phyloP scores from a whole-genome alignment of 1,284 basidiomycete species.

The Coriolopsis trogii region DNA sequence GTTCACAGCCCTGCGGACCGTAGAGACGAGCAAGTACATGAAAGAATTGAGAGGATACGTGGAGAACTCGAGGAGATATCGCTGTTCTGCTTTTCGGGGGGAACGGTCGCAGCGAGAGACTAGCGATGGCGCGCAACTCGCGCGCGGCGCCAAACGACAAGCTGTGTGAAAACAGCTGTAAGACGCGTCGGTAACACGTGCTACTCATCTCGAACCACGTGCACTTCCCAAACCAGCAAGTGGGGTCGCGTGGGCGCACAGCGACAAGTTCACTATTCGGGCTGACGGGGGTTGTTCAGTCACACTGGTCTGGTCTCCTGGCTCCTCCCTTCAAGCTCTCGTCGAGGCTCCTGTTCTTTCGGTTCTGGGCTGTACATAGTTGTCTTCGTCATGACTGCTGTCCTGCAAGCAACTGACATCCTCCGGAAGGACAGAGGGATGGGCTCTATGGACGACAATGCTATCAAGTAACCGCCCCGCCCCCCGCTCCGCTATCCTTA shows the following conservation, averaged over 20 bases:
- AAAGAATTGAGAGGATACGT: no score
- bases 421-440: constrained; percentile 60
- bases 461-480: constrained; percentile 50
- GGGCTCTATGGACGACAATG: constrained; percentile 61
- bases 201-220: constrained; percentile 11
- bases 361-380: constrained; percentile 33
- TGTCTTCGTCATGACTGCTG: constrained; percentile 57
- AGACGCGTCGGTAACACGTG: constrained; percentile 17
- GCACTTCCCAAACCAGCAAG: constrained; percentile 16
- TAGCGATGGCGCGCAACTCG: no score
- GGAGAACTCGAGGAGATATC: no score
- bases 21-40: no score
- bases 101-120: no score
- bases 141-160: no score
- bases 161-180: no score
- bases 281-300: constrained; percentile 28
- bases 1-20: no score
- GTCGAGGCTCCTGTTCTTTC: constrained; percentile 25
- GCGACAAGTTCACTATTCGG: constrained; percentile 30
- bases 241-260: constrained; percentile 26
- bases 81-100: no score
- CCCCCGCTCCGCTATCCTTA: neutral
- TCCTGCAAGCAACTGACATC: constrained; percentile 60
- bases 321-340: constrained; percentile 15
- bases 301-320: constrained; percentile 14